phyloP scores from a whole-genome alignment of 1,139 yeast genomes.

The Lodderomyces jiufengensis region DNA sequence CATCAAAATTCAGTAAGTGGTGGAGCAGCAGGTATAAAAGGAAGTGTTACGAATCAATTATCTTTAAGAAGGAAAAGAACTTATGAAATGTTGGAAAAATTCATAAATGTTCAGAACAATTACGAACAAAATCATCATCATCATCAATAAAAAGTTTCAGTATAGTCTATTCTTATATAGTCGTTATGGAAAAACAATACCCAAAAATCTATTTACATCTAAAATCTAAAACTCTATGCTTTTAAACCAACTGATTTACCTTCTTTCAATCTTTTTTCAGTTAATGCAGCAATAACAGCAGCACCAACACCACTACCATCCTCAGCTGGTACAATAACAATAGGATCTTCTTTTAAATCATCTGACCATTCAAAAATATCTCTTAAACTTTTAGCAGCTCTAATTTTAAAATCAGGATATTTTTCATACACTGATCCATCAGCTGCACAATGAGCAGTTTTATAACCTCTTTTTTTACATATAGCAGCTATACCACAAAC shows the following conservation, averaged over 20 bases:
- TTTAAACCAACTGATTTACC: conserved; percentile 71
- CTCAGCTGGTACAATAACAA: conserved; percentile 83
- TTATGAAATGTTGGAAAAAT: conserved; percentile 58
- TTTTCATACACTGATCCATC: conserved; percentile 94
- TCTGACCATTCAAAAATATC: conserved; percentile 80
- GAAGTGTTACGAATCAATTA: conserved; percentile 21
- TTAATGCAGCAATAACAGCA: conserved; percentile 93
- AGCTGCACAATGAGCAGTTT: conserved; percentile 85
- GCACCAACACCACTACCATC: conserved; percentile 99
- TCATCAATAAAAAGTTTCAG: too few species aligned
- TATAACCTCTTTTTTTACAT: conserved; percentile 79
- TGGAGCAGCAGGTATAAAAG: conserved; percentile 8
- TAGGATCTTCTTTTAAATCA: conserved; percentile 60
- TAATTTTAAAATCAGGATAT: conserved; percentile 86
- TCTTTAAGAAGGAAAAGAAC: conserved; percentile 42
- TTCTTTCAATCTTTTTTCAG: conserved; percentile 67
- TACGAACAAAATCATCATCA: conserved; percentile 38
- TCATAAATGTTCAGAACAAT: conserved; percentile 55
- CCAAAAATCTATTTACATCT: neutral
- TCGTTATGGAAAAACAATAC: too few species aligned
- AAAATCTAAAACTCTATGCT: neutral
- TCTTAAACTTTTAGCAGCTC: conserved; percentile 85
- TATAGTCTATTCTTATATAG: too few species aligned
- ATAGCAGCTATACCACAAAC: conserved; percentile 96
- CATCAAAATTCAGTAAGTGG: conserved; percentile 17